Evolutionary conservation across 108 stramenopile species (phyloP).

Genomic region (Parmales sp.): DNA sequence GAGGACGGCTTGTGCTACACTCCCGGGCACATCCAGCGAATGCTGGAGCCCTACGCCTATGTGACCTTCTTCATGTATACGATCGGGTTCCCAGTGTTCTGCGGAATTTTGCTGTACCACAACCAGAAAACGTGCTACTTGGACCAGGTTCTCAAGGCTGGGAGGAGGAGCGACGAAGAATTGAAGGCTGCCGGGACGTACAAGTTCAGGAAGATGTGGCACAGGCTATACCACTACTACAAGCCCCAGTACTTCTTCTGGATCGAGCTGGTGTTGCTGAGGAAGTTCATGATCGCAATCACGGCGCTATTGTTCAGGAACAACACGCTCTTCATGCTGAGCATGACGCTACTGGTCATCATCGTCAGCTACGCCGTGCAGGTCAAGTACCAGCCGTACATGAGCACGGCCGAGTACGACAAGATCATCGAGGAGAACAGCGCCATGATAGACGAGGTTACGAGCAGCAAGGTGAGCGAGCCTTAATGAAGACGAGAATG

Average conservation of each 20-base stretch:
- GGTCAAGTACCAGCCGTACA: slow-evolving; percentile 19
- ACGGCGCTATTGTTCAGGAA: slow-evolving; percentile 14
- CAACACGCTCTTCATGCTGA: slow-evolving; percentile 16
- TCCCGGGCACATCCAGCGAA: slow-evolving; percentile 14
- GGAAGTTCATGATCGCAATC: slow-evolving; percentile 22
- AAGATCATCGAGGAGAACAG: slow-evolving; percentile 11
- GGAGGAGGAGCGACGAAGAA: slow-evolving; percentile 11
- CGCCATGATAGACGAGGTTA: not conserved
- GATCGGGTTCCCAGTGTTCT: slow-evolving; percentile 19
- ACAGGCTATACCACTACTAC: slow-evolving; percentile 21
- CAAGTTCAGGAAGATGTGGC: slow-evolving; percentile 16
- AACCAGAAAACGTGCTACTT: slow-evolving; percentile 9
- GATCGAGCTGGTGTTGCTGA: slow-evolving; percentile 17
- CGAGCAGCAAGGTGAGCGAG: not conserved
- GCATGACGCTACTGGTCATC: slow-evolving; percentile 19
- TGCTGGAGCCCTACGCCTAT: slow-evolving; percentile 18
- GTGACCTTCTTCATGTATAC: slow-evolving; percentile 20
- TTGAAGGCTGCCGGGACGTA: slow-evolving; percentile 7
- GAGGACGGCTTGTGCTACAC: slow-evolving; percentile 13
- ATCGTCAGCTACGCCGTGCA: slow-evolving; percentile 19
- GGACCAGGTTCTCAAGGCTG: slow-evolving; percentile 22
- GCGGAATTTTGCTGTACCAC: not conserved
- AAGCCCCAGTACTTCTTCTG: slow-evolving; percentile 20
- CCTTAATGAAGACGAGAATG: too few species aligned
- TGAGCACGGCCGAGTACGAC: slow-evolving; percentile 18